A percentile compares a stretch with the other conserved stretches of the same genome.
phyloP scores from a whole-genome alignment of 768 basidiomycete species.

The Russula brevipes region DNA sequence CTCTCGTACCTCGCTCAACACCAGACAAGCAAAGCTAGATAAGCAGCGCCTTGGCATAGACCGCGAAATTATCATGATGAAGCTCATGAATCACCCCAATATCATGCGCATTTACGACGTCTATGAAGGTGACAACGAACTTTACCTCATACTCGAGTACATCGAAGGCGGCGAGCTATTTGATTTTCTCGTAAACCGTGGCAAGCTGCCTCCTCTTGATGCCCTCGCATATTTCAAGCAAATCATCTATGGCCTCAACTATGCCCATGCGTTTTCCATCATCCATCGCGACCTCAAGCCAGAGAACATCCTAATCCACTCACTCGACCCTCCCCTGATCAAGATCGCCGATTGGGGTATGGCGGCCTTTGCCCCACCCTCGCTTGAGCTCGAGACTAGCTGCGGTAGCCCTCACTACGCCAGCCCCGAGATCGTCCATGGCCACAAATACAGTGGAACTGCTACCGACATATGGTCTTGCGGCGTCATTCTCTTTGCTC shows the following conservation, averaged over 20 bases:
- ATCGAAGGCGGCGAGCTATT: conserved; percentile 96
- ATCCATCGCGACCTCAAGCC: conserved; percentile 98
- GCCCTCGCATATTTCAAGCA: conserved; percentile 93
- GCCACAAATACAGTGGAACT: conserved; percentile 80
- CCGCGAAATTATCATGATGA: conserved; percentile 98
- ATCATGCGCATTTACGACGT: conserved; percentile 95
- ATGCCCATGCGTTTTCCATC: conserved; percentile 96
- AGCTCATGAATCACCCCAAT: conserved; percentile 97
- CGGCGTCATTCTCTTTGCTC: conserved; percentile 87
- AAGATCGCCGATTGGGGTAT: conserved; percentile 99
- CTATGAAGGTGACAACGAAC: conserved; percentile 85
- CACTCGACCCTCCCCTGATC: conserved; percentile 71
- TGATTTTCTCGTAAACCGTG: conserved; percentile 89
- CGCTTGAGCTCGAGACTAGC: conserved; percentile 83
- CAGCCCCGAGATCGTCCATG: conserved; percentile 92
- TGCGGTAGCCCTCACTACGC: conserved; percentile 98
- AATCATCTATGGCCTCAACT: conserved; percentile 91
- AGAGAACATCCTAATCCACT: conserved; percentile 91
- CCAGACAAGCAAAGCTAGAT: conserved; percentile 65
- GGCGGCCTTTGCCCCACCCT: conserved; percentile 90
- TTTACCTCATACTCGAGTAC: conserved; percentile 92
- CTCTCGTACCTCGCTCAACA: conserved; percentile 63
- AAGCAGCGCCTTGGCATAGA: conserved; percentile 85
- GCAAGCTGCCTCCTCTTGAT: conserved; percentile 72
- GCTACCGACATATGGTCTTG: conserved; percentile 97